phyloP scores from a whole-genome alignment of 1,284 basidiomycete genomes.

The Peniophora sp. region DNA sequence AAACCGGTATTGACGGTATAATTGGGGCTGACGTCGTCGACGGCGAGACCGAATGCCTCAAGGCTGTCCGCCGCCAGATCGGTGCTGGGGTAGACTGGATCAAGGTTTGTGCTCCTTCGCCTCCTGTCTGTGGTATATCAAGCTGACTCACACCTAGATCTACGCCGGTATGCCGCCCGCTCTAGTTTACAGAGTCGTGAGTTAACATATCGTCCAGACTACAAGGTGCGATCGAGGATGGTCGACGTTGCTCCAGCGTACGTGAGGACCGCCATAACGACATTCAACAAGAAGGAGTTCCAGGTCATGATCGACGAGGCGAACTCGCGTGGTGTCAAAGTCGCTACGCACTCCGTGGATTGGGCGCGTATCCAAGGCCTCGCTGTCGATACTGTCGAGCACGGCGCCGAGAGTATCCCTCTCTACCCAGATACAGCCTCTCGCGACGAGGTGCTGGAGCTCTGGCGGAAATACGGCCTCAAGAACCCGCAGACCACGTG shows the following conservation, averaged over 20 bases:
- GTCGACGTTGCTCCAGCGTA: slow-evolving; percentile 29
- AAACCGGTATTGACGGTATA: slow-evolving; percentile 47
- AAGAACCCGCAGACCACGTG: slow-evolving; percentile 27
- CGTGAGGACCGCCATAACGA: slow-evolving; percentile 25
- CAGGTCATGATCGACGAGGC: slow-evolving; percentile 43
- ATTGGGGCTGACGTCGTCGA: slow-evolving; percentile 53
- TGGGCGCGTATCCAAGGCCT: slow-evolving; percentile 28
- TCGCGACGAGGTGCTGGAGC: slow-evolving; percentile 5
- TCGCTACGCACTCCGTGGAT: slow-evolving; percentile 49
- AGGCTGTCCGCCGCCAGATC: slow-evolving; percentile 52
- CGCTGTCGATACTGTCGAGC: slow-evolving; percentile 16
- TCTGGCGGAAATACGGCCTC: slow-evolving; percentile 18
- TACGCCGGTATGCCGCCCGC: slow-evolving; percentile 37
- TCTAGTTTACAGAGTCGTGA: neutral
- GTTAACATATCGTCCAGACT: slow-evolving; percentile 29
- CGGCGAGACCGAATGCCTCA: slow-evolving; percentile 46
- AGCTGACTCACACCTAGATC: slow-evolving; percentile 30
- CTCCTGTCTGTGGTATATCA: neutral
- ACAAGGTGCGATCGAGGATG: slow-evolving; percentile 39
- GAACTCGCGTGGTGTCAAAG: slow-evolving; percentile 45
- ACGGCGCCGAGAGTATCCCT: slow-evolving; percentile 34
- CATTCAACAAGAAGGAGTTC: slow-evolving; percentile 42
- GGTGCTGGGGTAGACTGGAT: slow-evolving; percentile 66
- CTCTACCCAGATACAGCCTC: neutral
- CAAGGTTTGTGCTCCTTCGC: slow-evolving; percentile 34